phyloP scores from a whole-genome alignment of 2,329 filamentous ascomycete species.

The Hypomyces perniciosus region DNA sequence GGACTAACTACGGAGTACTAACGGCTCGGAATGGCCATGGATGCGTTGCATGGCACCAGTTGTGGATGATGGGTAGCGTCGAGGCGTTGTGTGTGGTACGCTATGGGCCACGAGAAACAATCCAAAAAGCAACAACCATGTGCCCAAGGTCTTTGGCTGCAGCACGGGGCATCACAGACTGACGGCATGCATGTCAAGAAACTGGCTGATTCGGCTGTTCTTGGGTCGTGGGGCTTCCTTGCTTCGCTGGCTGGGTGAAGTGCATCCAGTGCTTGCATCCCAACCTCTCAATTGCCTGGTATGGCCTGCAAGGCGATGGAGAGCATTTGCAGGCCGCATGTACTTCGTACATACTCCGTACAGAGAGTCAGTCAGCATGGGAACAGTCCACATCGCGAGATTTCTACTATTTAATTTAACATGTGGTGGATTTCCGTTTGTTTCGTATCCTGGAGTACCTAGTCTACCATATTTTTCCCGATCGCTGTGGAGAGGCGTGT shows the following conservation, averaged over 20 bases:
- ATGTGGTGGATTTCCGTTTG: too few relatives aligned
- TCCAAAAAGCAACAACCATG: not conserved
- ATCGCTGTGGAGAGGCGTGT: too few relatives aligned
- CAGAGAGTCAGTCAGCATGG: not conserved
- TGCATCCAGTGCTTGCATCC: slow-evolving; percentile 1
- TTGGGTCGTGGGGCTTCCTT: slow-evolving; percentile 5
- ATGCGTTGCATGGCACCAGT: slow-evolving; percentile 3
- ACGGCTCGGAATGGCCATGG: slow-evolving; percentile 1
- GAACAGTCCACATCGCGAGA: not conserved
- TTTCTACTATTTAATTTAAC: too few relatives aligned
- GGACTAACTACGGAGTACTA: slow-evolving; percentile 1
- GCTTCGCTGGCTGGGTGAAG: slow-evolving; percentile 4
- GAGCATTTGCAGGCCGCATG: not conserved
- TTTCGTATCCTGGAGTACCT: too few relatives aligned
- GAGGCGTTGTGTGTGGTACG: slow-evolving; percentile 1
- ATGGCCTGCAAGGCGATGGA: slow-evolving; percentile 5
- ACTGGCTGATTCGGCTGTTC: slow-evolving; percentile 7
- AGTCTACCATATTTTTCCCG: too few relatives aligned
- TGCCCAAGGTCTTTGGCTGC: not conserved
- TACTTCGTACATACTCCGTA: too few relatives aligned
- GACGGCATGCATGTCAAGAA: slow-evolving; percentile 6
- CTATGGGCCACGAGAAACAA: not conserved
- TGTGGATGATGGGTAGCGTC: not conserved
- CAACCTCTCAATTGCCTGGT: slow-evolving; percentile 4
- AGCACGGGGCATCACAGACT: not conserved